A percentile compares a stretch with the other conserved stretches of the same genome.
These are phyloP conservation scores for Aspergillus asperescens DNA, from an alignment of 495 filamentous ascomycete genomes.

Conservation along the genomic window DNA sequence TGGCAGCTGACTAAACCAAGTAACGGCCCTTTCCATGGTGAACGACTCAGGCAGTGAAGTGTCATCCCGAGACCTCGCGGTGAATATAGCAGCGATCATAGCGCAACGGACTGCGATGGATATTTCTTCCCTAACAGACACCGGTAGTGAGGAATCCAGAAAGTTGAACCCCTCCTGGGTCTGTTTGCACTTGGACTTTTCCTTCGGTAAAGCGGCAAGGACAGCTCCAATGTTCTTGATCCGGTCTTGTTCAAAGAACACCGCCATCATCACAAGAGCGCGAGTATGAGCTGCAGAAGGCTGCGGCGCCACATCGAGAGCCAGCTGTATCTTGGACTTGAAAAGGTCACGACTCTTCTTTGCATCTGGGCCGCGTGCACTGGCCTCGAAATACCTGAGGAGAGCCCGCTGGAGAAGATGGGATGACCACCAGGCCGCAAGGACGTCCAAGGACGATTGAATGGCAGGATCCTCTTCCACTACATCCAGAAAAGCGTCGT, in stretches of 20 bases:
- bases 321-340: constrained; percentile 58
- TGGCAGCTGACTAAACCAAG: constrained; percentile 42
- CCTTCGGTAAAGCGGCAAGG: constrained; percentile 44
- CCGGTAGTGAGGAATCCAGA: constrained; percentile 43
- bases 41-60: constrained; percentile 32
- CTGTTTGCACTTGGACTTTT: constrained; percentile 30
- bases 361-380: constrained; percentile 36
- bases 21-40: constrained; percentile 39
- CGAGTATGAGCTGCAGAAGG: constrained; percentile 70
- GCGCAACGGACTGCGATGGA: constrained; percentile 71
- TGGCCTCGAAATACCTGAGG: constrained; percentile 52
- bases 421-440: constrained; percentile 87
- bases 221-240: constrained; percentile 45
- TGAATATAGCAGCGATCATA: constrained; percentile 68
- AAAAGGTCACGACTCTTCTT: constrained; percentile 41
- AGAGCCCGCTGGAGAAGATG: constrained; percentile 68
- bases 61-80: constrained; percentile 32
- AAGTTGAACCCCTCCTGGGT: constrained; percentile 35
- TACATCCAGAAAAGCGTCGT: constrained; percentile 69
- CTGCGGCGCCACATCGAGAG: constrained; percentile 70
- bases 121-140: constrained; percentile 57
- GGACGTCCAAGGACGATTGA: constrained; percentile 79
- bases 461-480: constrained; percentile 86
- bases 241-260: constrained; percentile 43
- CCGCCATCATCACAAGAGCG: constrained; percentile 63